Conservation (phyloP, 441 rosid genomes). For the Syzygium syzygioides region DNA sequence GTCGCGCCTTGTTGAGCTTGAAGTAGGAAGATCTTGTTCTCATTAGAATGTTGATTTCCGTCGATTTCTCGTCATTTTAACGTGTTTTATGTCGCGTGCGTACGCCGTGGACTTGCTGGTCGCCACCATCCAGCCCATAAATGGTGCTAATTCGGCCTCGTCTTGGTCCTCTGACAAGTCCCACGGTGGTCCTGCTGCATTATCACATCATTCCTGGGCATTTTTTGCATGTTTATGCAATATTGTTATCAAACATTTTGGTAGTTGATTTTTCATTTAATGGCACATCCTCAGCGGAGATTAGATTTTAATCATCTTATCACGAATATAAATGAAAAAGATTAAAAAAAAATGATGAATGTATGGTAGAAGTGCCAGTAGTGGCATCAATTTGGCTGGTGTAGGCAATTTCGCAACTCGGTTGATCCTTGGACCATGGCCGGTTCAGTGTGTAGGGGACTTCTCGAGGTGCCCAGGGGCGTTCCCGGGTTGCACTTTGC, state of each 20-base stretch:
- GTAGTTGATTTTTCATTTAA: no score
- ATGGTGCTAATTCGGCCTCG: neutral
- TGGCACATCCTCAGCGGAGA: neutral
- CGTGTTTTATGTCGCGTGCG: no score
- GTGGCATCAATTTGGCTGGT: neutral
- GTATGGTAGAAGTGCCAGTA: neutral
- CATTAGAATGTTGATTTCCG: no score
- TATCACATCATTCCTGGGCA: neutral
- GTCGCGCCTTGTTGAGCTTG: no score
- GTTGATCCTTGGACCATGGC: neutral
- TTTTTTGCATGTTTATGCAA: neutral
- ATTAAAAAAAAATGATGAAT: no score
- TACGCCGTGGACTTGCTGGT: neutral
- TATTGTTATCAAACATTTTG: neutral
- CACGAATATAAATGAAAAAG: neutral
- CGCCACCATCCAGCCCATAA: neutral
- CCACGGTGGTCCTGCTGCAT: neutral
- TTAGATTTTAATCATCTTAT: neutral
- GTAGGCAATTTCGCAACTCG: neutral
- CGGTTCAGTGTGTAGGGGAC: neutral
- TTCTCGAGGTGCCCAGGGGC: neutral
- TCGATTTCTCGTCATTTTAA: no score
- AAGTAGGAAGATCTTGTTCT: no score
- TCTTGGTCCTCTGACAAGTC: neutral
- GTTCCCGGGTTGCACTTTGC: neutral